Evolutionary conservation across 2,329 filamentous ascomycete species (phyloP), one percentile per base, ranked within the genome.

Genomic region (Aspergillus tamarii): DNA sequence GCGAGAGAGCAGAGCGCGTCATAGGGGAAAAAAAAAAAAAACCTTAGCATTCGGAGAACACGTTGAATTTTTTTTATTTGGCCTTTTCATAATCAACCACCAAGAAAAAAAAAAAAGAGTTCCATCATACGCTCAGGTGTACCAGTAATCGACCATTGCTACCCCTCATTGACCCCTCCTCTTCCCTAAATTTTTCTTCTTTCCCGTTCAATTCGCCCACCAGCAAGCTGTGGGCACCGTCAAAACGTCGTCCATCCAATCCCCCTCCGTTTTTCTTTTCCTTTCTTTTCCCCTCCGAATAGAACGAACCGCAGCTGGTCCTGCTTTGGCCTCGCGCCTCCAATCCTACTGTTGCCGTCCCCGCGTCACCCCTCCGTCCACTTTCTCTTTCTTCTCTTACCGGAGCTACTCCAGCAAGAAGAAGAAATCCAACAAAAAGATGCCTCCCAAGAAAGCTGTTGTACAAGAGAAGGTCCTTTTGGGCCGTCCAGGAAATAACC

Each of bases 401-500:
- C 83, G 85, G 72, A 77, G 78, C 67, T 88, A 86, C 83, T 84
- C 86, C 64, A 83, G 78, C 73, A 84, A 82, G 72, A 83, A 85
- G 76, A 83, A 85, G 76, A 89, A 86, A 80, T 84, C 58, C 26
- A 57, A 81, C 80, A 85, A 80, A 79, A 93, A 88, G 80, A 99
- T 99, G 95, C 86, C 93, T 83, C 95, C 95, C 80, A 99, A 99
- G 88, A 98, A 98, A 84, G 84, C 83, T 60, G 90, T 89, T 74
- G 89, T 92, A 75, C 91, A 97, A 87, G 92, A 98, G 87, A 98
- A 98, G 89, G 87, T 98, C 81, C 89, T 95, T 73, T 87, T 99
- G 82, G 95, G 95, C 81, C 88, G 95, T 79, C 95, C 95, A 70
- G 95, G 95, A 77, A 99, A 99, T 88, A 98, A 89, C 84, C 82